Evolutionary conservation across 2,329 filamentous ascomycete genomes (phyloP).

Genomic region (Stromatinia cepivora): DNA sequence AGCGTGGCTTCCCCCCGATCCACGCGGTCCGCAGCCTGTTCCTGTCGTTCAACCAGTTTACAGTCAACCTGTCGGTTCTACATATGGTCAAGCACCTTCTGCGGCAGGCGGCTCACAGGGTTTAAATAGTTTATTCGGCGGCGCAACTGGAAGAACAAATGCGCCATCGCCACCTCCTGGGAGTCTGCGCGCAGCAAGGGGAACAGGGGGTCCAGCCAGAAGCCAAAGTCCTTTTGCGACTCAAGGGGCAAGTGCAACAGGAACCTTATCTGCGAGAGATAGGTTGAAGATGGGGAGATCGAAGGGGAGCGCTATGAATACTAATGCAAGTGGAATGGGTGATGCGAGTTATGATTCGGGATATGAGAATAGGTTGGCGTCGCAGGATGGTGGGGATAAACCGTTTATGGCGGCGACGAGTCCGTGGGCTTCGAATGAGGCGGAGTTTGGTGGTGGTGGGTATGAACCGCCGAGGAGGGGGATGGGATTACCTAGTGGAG

Average conservation of each 20-base stretch:
- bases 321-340: conserved; percentile 19
- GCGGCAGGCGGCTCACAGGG: conserved; percentile 38
- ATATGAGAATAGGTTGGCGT: conserved; percentile 28
- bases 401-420: conserved; percentile 50
- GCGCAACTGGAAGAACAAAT: conserved; percentile 38
- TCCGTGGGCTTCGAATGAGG: conserved; percentile 49
- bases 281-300: conserved; percentile 72
- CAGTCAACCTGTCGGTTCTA: conserved; percentile 51
- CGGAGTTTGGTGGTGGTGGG: conserved; percentile 44
- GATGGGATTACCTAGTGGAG: conserved; percentile 19
- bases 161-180: conserved; percentile 23
- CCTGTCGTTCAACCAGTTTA: conserved; percentile 51
- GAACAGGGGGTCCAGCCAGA: not conserved
- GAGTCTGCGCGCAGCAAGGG: not conserved
- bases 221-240: not conserved
- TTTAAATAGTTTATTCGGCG: conserved; percentile 46
- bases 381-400: conserved; percentile 41
- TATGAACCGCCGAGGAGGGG: conserved; percentile 30
- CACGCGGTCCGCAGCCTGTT: conserved; percentile 60
- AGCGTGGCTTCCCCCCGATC: conserved; percentile 84
- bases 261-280: conserved; percentile 62
- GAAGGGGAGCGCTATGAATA: conserved; percentile 44
- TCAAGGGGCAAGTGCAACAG: not conserved
- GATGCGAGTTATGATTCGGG: conserved; percentile 26
- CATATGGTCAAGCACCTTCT: conserved; percentile 50